Evolutionary conservation across 2,329 filamentous ascomycete species (phyloP).

Genomic region (Epichloe bromicola): DNA sequence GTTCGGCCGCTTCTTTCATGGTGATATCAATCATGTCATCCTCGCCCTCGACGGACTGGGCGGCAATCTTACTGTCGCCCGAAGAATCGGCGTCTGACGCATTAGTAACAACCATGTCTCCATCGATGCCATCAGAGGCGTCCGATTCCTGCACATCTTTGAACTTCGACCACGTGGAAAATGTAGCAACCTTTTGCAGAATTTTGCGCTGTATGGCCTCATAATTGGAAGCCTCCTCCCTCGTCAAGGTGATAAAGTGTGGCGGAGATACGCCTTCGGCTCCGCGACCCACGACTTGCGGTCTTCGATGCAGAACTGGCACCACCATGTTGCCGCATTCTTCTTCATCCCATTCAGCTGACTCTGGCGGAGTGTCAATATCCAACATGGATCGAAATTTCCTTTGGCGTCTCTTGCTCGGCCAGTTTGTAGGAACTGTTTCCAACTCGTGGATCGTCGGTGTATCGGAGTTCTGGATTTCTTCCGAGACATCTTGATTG

Average conservation of each 20-base stretch:
- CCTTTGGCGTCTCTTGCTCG: constrained; percentile 34
- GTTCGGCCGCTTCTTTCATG: constrained; percentile 52
- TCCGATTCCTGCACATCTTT: constrained; percentile 33
- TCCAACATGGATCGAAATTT: constrained; percentile 39
- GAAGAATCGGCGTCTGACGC: constrained; percentile 53
- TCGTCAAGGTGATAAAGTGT: constrained; percentile 63
- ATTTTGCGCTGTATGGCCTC: constrained; percentile 71
- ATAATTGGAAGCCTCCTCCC: constrained; percentile 53
- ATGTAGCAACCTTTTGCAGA: constrained; percentile 58
- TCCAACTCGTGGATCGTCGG: constrained; percentile 69
- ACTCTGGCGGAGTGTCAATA: constrained; percentile 26
- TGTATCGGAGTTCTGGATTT: constrained; percentile 53
- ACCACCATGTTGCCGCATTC: constrained; percentile 56
- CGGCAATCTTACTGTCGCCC: constrained; percentile 57
- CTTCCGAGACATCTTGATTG: constrained; percentile 51
- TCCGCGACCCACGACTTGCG: constrained; percentile 17
- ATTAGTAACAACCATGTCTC: constrained; percentile 55
- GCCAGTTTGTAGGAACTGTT: constrained; percentile 63
- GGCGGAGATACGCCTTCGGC: constrained; percentile 30
- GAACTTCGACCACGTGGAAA: constrained; percentile 59
- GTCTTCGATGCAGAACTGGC: constrained; percentile 52
- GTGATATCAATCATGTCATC: constrained; percentile 85
- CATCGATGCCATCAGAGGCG: constrained; percentile 43
- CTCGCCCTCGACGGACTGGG: constrained; percentile 73
- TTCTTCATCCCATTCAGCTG: constrained; percentile 45